Percentiles rank a stretch among this genome's conserved stretches.
These are phyloP conservation scores for Anthracocystis walkeri DNA, from an alignment of 1,284 basidiomycete species.

Conservation along the genomic window DNA sequence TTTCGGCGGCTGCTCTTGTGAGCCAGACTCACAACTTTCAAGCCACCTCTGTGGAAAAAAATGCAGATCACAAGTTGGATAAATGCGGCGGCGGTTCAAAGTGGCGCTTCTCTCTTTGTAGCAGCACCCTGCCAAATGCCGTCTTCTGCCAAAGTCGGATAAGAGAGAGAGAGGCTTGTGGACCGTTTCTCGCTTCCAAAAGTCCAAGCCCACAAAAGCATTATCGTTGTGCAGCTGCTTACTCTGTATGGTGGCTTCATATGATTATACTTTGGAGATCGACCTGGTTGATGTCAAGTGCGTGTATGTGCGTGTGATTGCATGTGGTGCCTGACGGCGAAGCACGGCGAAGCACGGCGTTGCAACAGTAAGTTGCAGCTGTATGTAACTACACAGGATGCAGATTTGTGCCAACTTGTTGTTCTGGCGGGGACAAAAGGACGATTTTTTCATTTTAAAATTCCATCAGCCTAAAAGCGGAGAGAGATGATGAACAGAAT, in stretches of 20 bases:
- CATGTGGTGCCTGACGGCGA: not conserved
- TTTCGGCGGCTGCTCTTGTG: not conserved
- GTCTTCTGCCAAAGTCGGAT: too few species aligned
- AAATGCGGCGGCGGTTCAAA: not conserved
- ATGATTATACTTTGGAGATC: not conserved
- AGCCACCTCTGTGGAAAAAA: not conserved
- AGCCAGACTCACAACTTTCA: too few species aligned
- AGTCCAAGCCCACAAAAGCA: not conserved
- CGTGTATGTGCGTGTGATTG: not conserved
- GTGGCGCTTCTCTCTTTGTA: not conserved
- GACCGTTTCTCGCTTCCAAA: conserved; percentile 5
- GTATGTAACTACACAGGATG: not conserved
- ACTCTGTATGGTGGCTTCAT: not conserved
- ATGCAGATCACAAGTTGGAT: not conserved
- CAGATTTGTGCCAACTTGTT: too few species aligned
- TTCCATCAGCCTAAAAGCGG: not conserved
- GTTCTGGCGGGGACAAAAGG: too few species aligned
- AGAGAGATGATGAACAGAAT: not conserved
- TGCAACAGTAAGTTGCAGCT: not conserved
- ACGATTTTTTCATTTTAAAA: not conserved
- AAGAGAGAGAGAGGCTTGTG: not conserved
- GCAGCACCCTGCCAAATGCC: too few species aligned
- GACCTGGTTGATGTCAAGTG: not conserved
- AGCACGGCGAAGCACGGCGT: conserved; percentile 3
- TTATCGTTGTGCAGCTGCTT: too few species aligned